A percentile compares a stretch with the other conserved stretches of the same genome.
These are phyloP conservation scores for Flaveria trinervia DNA, from an alignment of 129 eudicot species.

Conservation along the genomic window DNA sequence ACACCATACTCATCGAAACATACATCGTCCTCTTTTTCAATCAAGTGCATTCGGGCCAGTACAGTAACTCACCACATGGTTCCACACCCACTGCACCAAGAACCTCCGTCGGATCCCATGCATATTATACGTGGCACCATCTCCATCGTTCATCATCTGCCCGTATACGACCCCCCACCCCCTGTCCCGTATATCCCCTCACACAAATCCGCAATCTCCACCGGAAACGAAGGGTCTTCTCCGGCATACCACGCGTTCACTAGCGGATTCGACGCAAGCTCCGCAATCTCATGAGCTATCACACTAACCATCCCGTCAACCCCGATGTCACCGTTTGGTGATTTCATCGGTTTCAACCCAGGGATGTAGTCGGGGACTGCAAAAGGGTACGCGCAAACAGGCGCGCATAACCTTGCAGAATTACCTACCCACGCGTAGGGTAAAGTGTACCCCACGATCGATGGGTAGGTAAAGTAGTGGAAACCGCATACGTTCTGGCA, in stretches of 20 bases:
- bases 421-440: constrained; percentile 74
- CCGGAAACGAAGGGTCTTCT: constrained; percentile 11
- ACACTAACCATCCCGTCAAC: not conserved
- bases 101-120: constrained; percentile 8
- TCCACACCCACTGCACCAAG: constrained; percentile 18
- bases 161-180: constrained; percentile 10
- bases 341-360: constrained; percentile 4
- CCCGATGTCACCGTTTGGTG: not conserved
- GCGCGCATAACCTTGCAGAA: constrained; percentile 58
- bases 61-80: constrained; percentile 15
- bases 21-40: not conserved
- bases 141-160: not conserved
- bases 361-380: constrained; percentile 45
- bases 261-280: not conserved
- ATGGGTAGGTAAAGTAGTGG: constrained; percentile 69
- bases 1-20: not conserved
- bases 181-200: constrained; percentile 9
- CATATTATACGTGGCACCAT: constrained; percentile 16
- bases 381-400: constrained; percentile 64
- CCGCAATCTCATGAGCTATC: constrained; percentile 8
- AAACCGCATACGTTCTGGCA: constrained; percentile 65
- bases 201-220: constrained; percentile 12
- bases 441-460: constrained; percentile 68
- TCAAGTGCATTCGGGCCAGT: constrained; percentile 20
- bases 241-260: constrained; percentile 12